A percentile compares a stretch with the other conserved stretches of the same genome.
These are phyloP conservation scores for Penicillium brevicompactum DNA, from an alignment of 2,329 filamentous ascomycete genomes.

Conservation along the genomic window DNA sequence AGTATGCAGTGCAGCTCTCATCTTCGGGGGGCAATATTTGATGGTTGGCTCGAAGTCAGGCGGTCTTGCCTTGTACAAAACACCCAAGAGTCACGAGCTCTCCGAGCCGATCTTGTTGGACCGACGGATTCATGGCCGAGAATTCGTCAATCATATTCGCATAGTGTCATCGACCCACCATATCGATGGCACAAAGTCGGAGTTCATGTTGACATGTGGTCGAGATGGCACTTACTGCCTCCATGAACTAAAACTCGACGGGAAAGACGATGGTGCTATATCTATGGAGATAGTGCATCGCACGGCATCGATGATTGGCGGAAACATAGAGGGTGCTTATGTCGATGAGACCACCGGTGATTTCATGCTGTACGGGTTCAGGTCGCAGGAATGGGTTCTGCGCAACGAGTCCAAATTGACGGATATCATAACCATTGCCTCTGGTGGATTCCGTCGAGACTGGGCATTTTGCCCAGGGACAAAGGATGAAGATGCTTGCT, in stretches of 20 bases:
- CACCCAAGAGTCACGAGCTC: conserved; percentile 16
- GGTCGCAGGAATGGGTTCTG: conserved; percentile 67
- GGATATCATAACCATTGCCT: conserved; percentile 72
- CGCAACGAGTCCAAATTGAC: conserved; percentile 75
- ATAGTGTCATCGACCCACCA: conserved; percentile 18
- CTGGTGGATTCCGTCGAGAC: conserved; percentile 79
- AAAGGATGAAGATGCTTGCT: conserved; percentile 48
- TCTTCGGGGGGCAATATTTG: conserved; percentile 37
- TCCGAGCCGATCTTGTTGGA: conserved; percentile 27
- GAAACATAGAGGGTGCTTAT: conserved; percentile 73
- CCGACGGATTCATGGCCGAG: conserved; percentile 49
- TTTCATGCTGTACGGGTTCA: conserved; percentile 26
- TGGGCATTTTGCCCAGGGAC: conserved; percentile 60
- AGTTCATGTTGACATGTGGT: conserved; percentile 67
- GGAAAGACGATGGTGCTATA: conserved; percentile 30
- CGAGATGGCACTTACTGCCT: conserved; percentile 77
- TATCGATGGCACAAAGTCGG: conserved; percentile 16
- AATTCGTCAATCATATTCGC: conserved; percentile 70
- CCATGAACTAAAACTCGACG: conserved; percentile 44
- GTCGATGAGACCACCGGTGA: conserved; percentile 47
- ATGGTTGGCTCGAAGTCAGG: conserved; percentile 61
- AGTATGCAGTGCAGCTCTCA: conserved; percentile 53
- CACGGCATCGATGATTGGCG: conserved; percentile 69
- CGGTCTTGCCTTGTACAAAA: conserved; percentile 52
- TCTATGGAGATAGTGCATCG: conserved; percentile 63